Base-by-base conservation (phyloP, 345 rosid species). In the Leavenworthia alabamica region DNA sequence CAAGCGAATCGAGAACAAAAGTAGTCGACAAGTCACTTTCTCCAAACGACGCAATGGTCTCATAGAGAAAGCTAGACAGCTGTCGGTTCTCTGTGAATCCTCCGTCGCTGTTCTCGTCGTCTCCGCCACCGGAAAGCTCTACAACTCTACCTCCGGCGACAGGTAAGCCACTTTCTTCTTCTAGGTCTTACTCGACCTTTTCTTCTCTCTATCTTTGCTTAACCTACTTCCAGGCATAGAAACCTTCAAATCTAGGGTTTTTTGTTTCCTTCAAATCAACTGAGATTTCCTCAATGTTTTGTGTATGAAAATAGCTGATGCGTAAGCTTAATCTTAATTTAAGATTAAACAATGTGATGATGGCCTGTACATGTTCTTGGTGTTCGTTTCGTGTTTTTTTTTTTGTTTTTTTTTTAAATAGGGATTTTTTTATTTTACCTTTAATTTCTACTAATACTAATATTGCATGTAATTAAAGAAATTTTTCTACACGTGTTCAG, bases 51-150 rank as follows among this genome's bases (percentile, higher is more conserved):
- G 89, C 7, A 68, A 47, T 44, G 92, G 96, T 26, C 79, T 85
- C 70, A 73, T 83, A 44, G 83, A 85, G 70, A 88, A 85, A 65
- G 87, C 91, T 62, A 73, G 73, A 1, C 84, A 88, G 36, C 83
- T 88, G 60, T 75, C 92, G 15, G 27, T 88, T 59, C 92, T 85
- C 43, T 85, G 92, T 67, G 89, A 88, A 64, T 80, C 78, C 15
- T 71, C 84, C 60, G 64, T 83, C 43, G 87, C 81, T 51, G 53
- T 83, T 53, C 27, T 88, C 57, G 53, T 83, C 71, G 81, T 80
- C 75, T 84, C 95, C 58, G 54, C 66, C 59, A 48, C 79, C 51
- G 87, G 87, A 20, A 70, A 61, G 56, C 84, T 75, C 43, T 83
- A 77, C 67, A 73, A 66, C 43, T 83, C 77, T 72, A 71, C 74